Conservation (phyloP, 192 early-diverging fungal species). For the Coemansia sp. region DNA sequence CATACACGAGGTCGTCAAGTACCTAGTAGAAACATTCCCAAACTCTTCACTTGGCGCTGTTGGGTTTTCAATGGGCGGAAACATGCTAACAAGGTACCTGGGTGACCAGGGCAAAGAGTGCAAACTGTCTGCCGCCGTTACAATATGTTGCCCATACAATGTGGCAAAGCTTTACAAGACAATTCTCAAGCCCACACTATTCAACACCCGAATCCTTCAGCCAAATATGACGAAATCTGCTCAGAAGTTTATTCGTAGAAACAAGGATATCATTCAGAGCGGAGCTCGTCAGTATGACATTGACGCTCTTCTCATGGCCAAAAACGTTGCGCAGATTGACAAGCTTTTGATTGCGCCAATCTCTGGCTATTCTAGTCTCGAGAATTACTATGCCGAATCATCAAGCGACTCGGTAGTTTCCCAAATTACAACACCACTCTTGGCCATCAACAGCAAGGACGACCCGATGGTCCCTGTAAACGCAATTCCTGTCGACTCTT, state of each 20-base stretch:
- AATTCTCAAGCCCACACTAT: conserved; percentile 4
- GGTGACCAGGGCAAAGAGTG: background rate
- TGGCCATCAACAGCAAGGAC: conserved; percentile 19
- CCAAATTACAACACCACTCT: background rate
- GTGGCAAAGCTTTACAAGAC: background rate
- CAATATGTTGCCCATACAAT: conserved; percentile 13
- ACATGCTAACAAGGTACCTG: conserved; percentile 11
- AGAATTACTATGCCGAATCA: conserved; percentile 7
- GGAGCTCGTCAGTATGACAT: conserved; percentile 5
- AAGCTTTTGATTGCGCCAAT: conserved; percentile 3
- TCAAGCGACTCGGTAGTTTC: conserved; percentile 1
- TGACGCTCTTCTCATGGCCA: conserved; percentile 4
- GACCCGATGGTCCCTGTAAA: conserved; percentile 15
- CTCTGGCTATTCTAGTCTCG: conserved; percentile 2
- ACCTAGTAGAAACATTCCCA: background rate
- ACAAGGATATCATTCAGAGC: conserved; percentile 8
- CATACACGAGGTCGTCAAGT: background rate
- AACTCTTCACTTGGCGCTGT: conserved; percentile 4
- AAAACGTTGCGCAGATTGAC: conserved; percentile 2
- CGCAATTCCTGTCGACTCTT: conserved; percentile 8
- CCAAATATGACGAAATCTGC: conserved; percentile 1
- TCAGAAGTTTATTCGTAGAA: conserved; percentile 1
- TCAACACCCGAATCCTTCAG: conserved; percentile 10
- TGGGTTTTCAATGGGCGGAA: conserved; percentile 10
- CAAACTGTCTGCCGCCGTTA: conserved; percentile 11